A percentile compares a stretch with the other conserved stretches of the same genome.
Evolutionary conservation across 2,329 filamentous ascomycete species (phyloP).

Genomic region (Lecanosticta acicola): DNA sequence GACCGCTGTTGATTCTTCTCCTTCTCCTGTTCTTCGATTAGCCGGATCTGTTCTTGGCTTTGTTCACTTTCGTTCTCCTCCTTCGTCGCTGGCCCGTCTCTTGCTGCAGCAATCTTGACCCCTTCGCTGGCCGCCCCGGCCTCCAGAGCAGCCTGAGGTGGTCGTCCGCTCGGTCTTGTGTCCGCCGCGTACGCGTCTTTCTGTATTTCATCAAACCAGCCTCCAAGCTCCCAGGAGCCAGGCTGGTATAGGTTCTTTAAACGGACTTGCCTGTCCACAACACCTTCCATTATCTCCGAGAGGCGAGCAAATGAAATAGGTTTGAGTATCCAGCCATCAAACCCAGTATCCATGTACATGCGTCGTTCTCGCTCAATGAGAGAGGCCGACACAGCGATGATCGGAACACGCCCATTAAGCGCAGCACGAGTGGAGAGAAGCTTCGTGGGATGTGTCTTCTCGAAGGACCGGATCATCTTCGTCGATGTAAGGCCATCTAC

Average conservation of each 20-base stretch:
- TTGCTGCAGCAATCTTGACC: slow-evolving; percentile 29
- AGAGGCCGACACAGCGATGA: slow-evolving; percentile 83
- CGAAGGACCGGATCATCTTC: slow-evolving; percentile 73
- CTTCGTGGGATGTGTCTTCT: slow-evolving; percentile 49
- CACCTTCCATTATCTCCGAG: slow-evolving; percentile 62
- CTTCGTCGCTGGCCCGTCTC: slow-evolving; percentile 31
- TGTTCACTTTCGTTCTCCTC: slow-evolving; percentile 30
- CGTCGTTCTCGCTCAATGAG: slow-evolving; percentile 64
- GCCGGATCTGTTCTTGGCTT: slow-evolving; percentile 30
- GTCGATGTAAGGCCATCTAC: slow-evolving; percentile 77
- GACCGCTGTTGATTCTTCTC: slow-evolving; percentile 1
- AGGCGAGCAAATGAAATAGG: slow-evolving; percentile 77
- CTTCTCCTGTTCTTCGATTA: slow-evolving; percentile 24
- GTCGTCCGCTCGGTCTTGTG: slow-evolving; percentile 31
- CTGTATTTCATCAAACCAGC: slow-evolving; percentile 62
- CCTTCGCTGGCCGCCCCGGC: slow-evolving; percentile 21
- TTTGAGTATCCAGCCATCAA: slow-evolving; percentile 88
- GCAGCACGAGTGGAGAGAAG: slow-evolving; percentile 55
- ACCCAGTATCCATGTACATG: slow-evolving; percentile 69
- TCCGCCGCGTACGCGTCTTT: slow-evolving; percentile 35
- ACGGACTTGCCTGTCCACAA: slow-evolving; percentile 56
- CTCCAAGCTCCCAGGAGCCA: slow-evolving; percentile 77
- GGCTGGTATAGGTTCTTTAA: slow-evolving; percentile 60
- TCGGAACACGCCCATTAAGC: slow-evolving; percentile 63
- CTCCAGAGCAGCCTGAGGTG: slow-evolving; percentile 15